Evolutionary conservation across 306 rosid genomes (phyloP), one percentile per base, ranked within the genome.

Genomic region (Vachellia collinsii): DNA sequence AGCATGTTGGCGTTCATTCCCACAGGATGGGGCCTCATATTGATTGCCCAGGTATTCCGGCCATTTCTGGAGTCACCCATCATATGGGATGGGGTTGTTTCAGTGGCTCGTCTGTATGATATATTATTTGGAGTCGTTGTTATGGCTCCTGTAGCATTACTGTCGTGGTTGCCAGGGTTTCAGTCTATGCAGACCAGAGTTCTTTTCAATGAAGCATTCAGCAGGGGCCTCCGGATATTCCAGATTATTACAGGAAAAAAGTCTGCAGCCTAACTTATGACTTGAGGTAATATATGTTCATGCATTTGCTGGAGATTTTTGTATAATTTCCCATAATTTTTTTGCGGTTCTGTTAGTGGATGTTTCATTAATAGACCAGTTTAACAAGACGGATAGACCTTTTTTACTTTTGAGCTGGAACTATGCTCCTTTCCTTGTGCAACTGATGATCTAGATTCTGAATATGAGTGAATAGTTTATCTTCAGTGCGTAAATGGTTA

Each of bases 201-300:
- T 56, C 63, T 56, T 56, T 56, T 56, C 63, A 56, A 56, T 20
- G 63, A 56, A 56, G 63, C 63, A 56, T 56, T 56, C 29, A 56
- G 63, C 63, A 56, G 63, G 63, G 63, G 63, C 63, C 63, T 56
- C 63, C 29, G 63, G 63, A 56, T 56, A 56, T 56, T 56, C 25
- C 63, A 56, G 29, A 56, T 56, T 56, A 56, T 56, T 20, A 56
- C 63, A 56, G 63, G 63, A 3, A 56, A 56, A 56, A 56, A 56
- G 63, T 56, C 63, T n/a, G 34, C 63, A 2, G 5, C 5, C 63
- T 56, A 20, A 56, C 63, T 56, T n/a, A 1, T 56, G 63, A 56
- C 63, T 56, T 7, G 13, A 56, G 63, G 34, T 56, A 56, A 56
- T 56, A 20, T 20, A 20, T 22, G 11, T 20, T 56, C 34, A 22